A percentile compares a stretch with the other conserved stretches of the same genome.
phyloP scores from a whole-genome alignment of 306 rosid species.

The Cucumis melo region DNA sequence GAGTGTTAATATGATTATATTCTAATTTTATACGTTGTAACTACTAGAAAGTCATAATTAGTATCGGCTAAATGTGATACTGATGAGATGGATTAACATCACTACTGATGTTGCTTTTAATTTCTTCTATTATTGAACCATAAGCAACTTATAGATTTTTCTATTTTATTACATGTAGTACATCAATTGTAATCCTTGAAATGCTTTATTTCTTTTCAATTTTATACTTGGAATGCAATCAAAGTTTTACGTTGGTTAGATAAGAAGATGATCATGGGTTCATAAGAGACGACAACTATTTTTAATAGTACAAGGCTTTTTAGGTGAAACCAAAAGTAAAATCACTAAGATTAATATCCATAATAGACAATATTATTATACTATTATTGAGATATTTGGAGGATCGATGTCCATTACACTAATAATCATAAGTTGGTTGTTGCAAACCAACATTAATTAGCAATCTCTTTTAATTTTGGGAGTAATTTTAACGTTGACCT shows the following conservation, averaged over 20 bases:
- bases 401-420: too few relatives aligned
- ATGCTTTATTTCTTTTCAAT: not conserved
- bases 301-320: too few relatives aligned
- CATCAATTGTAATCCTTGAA: not conserved
- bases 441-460: not conserved
- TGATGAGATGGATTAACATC: too few relatives aligned
- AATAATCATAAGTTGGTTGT: not conserved
- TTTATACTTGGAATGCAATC: not conserved
- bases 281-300: too few relatives aligned
- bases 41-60: not conserved
- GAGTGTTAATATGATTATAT: not conserved
- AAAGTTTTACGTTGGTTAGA: too few relatives aligned
- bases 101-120: not conserved
- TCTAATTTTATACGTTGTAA: not conserved
- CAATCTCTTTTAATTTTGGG: not conserved
- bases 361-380: too few relatives aligned
- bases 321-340: too few relatives aligned
- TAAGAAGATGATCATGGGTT: too few relatives aligned
- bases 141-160: not conserved
- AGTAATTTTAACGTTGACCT: not conserved
- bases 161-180: too few relatives aligned
- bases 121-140: not conserved
- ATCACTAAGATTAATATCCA: too few relatives aligned
- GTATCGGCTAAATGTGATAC: too few relatives aligned
- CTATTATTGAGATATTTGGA: too few relatives aligned